Evolutionary conservation across 495 filamentous ascomycete genomes (phyloP), one percentile per base, ranked within the genome.

Genomic region (Cercophora samala): DNA sequence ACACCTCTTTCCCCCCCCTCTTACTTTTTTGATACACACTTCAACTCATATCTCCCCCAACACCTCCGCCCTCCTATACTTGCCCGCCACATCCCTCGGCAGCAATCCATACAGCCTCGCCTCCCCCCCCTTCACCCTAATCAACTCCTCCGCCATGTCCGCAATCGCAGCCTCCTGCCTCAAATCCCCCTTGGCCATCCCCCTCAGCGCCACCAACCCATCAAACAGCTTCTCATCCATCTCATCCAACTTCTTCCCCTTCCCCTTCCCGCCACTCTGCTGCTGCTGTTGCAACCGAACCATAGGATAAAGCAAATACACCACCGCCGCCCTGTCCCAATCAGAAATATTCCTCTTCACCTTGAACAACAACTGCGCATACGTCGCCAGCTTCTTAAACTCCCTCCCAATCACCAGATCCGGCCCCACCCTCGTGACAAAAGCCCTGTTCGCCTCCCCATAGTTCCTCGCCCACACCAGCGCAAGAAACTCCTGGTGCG

Each of bases 241-340:
- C 68, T 74, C 78, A 66, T 80, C 76, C 11, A 78, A 73, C 58
- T 75, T 63, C 69, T 79, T 68, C 58, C 73, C 72, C 53, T 74
- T 64, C 37, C 15, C 15, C 37, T 46, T 46, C 37, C 11, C 15
- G 29, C 29, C 29, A n/a, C 29, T 32, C 29, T 8, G 29, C 29
- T 8, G 29, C 8, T 8, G 29, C 8, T n/a, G n/a, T 62, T 81
- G 76, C 52, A 80, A 74, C 60, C 84, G 66, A 23, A 95, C 79
- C 37, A 87, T 82, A 22, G 96, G 81, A 77, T 90, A 97, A 64
- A 94, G 89, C 59, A 89, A 85, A 70, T 97, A 97, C 19, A 97
- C 85, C 62, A 88, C 85, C 13, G 92, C 94, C 17, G 91, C 93
- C 22, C 83, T 76, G 25, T 88, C 83, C 95, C 95, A 98, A 54